Percentiles rank a stretch among this genome's conserved stretches.
Evolutionary conservation across 441 rosid species (phyloP).

Genomic region (Kokia cookei): DNA sequence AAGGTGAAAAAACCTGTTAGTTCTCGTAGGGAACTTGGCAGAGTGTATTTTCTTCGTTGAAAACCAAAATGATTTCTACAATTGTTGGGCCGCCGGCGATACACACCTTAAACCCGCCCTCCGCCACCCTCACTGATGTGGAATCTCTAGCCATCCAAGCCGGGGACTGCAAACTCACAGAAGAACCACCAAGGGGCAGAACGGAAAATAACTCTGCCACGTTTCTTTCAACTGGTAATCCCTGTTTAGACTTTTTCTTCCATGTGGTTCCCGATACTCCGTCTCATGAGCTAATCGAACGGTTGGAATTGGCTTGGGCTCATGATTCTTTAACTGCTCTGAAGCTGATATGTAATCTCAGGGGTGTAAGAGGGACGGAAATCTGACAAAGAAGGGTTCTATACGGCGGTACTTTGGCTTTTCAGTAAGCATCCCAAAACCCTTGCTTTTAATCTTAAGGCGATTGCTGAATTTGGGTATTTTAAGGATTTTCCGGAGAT

Average conservation of each 20-base stretch:
- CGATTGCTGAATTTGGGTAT: constrained; percentile 6
- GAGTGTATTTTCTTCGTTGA: neutral
- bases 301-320: constrained; percentile 7
- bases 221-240: constrained; percentile 9
- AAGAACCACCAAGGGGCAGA: neutral
- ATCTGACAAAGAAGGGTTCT: constrained; percentile 9
- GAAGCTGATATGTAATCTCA: constrained; percentile 6
- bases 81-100: neutral
- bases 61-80: neutral
- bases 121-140: neutral
- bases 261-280: constrained; percentile 11
- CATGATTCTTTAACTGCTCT: constrained; percentile 1
- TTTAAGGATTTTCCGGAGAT: constrained; percentile 14
- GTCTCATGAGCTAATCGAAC: neutral
- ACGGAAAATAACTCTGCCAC: neutral
- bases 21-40: too few species aligned
- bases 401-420: constrained; percentile 2
- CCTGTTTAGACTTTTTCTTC: constrained; percentile 21
- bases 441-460: neutral
- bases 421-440: constrained; percentile 4
- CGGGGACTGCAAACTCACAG: neutral
- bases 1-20: too few species aligned
- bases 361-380: constrained; percentile 3
- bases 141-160: neutral
- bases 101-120: neutral